These are phyloP conservation scores for Fusarium newnesense DNA, from an alignment of 2,329 filamentous ascomycete genomes.

Conservation along the genomic window DNA sequence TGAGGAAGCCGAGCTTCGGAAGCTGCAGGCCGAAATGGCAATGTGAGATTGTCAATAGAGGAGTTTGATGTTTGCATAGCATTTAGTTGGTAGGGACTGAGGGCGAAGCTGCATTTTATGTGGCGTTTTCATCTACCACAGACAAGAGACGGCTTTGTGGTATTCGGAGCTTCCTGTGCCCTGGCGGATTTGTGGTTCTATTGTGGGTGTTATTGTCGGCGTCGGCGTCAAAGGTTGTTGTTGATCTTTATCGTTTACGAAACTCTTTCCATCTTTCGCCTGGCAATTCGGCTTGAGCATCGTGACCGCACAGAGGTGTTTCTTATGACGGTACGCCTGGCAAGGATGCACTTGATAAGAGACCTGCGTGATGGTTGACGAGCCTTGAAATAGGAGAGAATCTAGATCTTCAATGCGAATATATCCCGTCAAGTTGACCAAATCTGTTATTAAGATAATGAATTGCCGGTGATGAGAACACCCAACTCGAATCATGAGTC, in stretches of 20 bases:
- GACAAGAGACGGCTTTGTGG: conserved; percentile 31
- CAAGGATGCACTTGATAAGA: not conserved
- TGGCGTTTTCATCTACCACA: conserved; percentile 14
- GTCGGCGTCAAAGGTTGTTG: conserved; percentile 47
- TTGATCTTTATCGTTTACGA: conserved; percentile 39
- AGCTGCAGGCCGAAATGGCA: conserved; percentile 96
- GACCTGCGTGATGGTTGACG: conserved; percentile 5
- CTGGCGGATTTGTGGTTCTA: conserved; percentile 35
- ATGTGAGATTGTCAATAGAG: conserved; percentile 67
- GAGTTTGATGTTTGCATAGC: conserved; percentile 39
- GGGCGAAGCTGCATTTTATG: conserved; percentile 15
- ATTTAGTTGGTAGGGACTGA: conserved; percentile 35
- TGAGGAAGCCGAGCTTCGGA: conserved; percentile 93
- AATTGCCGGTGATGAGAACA: not conserved
- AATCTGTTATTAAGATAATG: not conserved
- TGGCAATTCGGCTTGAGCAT: conserved; percentile 21
- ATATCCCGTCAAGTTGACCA: conserved; percentile 26
- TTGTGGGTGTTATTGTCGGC: conserved; percentile 46
- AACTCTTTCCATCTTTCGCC: conserved; percentile 30
- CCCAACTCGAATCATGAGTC: not conserved
- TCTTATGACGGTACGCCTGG: not conserved
- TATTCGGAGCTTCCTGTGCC: conserved; percentile 25
- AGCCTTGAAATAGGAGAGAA: conserved; percentile 35
- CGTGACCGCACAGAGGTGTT: not conserved
- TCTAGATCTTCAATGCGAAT: conserved; percentile 44